Base-by-base conservation (phyloP, 768 basidiomycete genomes). In the Agaricus blazei region DNA sequence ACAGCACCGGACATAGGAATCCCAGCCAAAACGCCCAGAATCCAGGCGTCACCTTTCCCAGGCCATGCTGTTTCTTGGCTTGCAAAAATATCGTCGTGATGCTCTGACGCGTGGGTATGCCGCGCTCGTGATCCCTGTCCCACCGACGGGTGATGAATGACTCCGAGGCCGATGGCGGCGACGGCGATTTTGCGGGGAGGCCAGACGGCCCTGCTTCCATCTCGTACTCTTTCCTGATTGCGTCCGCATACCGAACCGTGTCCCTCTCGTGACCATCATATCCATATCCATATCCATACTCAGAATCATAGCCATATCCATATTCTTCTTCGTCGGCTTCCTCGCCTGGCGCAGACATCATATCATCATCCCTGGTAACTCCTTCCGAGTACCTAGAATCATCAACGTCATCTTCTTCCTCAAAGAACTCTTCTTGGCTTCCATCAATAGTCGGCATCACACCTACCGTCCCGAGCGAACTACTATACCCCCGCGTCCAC, bases 11-110 rank as follows among this genome's bases (percentile, higher is more conserved):
- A 45, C 78, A 84, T 46, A 88, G 54, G 61, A 90, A 90, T 3
- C 88, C 88, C 0, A 84, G 54, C 84, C 85, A 89, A 69, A 90
- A 90, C n/a, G 87, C 70, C 65, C 84, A 77, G 62, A 78, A 76
- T 2, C 80, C 73, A 0, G 80, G 77, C 0, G 77, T 79, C 7
- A 64, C 61, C 9, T 49, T 59, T 28, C 58, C 38, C 1, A 58
- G 57, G 1, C 45, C 24, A 8, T n/a, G 69, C 37, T 63, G 68
- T 44, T 51, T 68, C 60, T 77, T 73, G 14, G 68, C 62, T 36
- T 68, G 70, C 62, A 72, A 70, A 8, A 57, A 70, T 40, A 65
- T 66, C 9, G 45, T 60, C 1, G 63, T 60, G 12, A 65, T 61
- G 28, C 62, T 57, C 9, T 64, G 48, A 8, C 63, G 65, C 12